These are phyloP conservation scores for Endothia cerciana DNA, from an alignment of 2,329 filamentous ascomycete genomes.

Conservation along the genomic window DNA sequence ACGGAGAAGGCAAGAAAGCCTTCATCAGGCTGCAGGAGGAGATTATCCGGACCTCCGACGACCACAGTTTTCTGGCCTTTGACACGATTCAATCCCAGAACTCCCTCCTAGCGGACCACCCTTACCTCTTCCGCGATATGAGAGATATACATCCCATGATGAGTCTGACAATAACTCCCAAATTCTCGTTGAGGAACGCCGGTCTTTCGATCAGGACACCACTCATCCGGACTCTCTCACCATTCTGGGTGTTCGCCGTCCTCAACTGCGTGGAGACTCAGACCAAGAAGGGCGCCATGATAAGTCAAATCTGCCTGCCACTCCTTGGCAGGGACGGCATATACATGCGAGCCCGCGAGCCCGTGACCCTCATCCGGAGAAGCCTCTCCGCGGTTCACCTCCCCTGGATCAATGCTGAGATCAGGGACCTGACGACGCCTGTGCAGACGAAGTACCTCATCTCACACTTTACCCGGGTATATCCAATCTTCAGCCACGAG, in stretches of 20 bases:
- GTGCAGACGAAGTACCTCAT: slow-evolving; percentile 29
- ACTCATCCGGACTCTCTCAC: slow-evolving; percentile 31
- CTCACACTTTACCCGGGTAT: slow-evolving; percentile 31
- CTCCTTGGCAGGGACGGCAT: slow-evolving; percentile 37
- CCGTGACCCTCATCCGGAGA: slow-evolving; percentile 30
- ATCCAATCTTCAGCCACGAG: slow-evolving; percentile 30
- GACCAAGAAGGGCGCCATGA: slow-evolving; percentile 48
- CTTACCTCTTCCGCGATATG: slow-evolving; percentile 26
- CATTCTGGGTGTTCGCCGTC: slow-evolving; percentile 49
- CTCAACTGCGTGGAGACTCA: slow-evolving; percentile 50
- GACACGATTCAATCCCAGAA: slow-evolving; percentile 26
- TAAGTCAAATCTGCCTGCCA: slow-evolving; percentile 50
- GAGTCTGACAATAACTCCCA: slow-evolving; percentile 25
- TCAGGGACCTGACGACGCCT: slow-evolving; percentile 28
- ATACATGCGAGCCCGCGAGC: slow-evolving; percentile 30
- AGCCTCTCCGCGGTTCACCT: slow-evolving; percentile 14
- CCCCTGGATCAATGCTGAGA: slow-evolving; percentile 1
- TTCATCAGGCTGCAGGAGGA: slow-evolving; percentile 36
- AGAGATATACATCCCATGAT: slow-evolving; percentile 23
- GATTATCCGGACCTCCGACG: slow-evolving; percentile 27
- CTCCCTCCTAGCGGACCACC: slow-evolving; percentile 32
- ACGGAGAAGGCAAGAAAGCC: slow-evolving; percentile 36
- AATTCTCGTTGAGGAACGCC: slow-evolving; percentile 33
- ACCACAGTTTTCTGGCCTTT: slow-evolving; percentile 29
- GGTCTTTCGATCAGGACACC: slow-evolving; percentile 32